Base-by-base conservation (phyloP, 1,284 basidiomycete species). In the Microbotryum saponariae region DNA sequence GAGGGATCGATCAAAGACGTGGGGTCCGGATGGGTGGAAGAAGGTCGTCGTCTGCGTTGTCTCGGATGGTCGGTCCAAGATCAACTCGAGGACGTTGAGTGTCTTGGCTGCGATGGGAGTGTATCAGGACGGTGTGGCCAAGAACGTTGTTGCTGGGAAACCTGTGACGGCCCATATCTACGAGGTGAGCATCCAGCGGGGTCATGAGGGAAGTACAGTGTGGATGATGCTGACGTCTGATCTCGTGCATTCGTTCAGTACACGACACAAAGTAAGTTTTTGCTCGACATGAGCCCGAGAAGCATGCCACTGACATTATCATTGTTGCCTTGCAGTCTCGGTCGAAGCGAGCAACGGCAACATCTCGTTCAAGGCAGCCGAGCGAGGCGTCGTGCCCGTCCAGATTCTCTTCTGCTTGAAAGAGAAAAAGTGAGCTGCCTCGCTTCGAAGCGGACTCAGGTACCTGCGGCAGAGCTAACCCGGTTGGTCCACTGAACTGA, bases 21-120 rank as follows among this genome's bases (percentile, higher is more conserved):
- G 93, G 93, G 91, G 91, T 1, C 87, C 89, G 74, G 90, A 96
- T 0, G 91, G 92, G 0, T 97, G 93, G 93, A 94, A 96, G 79
- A 97, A 96, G 68, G 74, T 92, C 53, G 90, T 94, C 46, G 90
- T 94, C 31, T 93, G 90, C 72, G 81, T 94, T 60, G 90, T 91
- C 8, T 85, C 85, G 44, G 88, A 91, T 74, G 88, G 88, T 0
- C 82, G 91, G 50, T 75, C 79, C 69, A 93, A 92, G 80, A 88
- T 94, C 76, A 91, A 94, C 74, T 82, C 84, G 46, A 78, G 90
- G 61, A 93, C 90, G 21, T 74, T 92, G 71, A 87, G 85, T 66
- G 88, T 90, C 42, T 71, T 78, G 21, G 71, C 71, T 2, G 83
- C 89, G 2, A 86, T 96, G 82, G 92, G 89, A 31, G 84, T 82